Conservation (phyloP, 1,284 basidiomycete species). For the Cutaneotrichosporon mucoides region DNA sequence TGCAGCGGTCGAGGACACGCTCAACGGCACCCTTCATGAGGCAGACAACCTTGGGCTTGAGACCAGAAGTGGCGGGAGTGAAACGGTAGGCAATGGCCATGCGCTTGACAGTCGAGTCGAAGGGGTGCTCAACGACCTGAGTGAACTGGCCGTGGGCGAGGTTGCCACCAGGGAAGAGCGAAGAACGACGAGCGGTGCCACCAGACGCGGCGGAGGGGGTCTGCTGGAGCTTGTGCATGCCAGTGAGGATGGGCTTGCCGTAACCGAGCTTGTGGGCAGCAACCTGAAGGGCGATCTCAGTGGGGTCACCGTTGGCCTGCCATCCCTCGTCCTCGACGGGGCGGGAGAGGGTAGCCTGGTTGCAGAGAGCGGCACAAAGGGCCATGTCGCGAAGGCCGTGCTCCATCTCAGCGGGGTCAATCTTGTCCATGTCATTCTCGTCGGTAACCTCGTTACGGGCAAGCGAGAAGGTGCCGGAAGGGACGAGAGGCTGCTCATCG, state of each 20-base stretch:
- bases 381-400: constrained; percentile 47
- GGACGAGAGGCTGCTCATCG: constrained; percentile 19
- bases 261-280: constrained; percentile 56
- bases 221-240: constrained; percentile 15
- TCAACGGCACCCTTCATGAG: constrained; percentile 63
- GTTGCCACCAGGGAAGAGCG: constrained; percentile 5
- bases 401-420: constrained; percentile 32
- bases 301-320: constrained; percentile 66
- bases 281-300: constrained; percentile 63
- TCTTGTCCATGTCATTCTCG: constrained; percentile 23
- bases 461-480: constrained; percentile 26
- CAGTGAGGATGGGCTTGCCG: constrained; percentile 49
- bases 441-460: constrained; percentile 17
- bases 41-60: constrained; percentile 27
- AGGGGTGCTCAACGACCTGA: constrained; percentile 54
- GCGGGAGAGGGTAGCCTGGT: constrained; percentile 51
- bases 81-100: constrained; percentile 56
- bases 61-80: constrained; percentile 19
- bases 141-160: constrained; percentile 29
- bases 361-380: constrained; percentile 52
- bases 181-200: constrained; percentile 13
- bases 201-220: not conserved
- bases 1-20: constrained; percentile 57
- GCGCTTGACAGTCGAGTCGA: constrained; percentile 61
- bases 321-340: constrained; percentile 52